Percentiles rank a stretch among this genome's conserved stretches.
Conservation (phyloP, 2,329 filamentous ascomycete genomes). For the Diaporthe aspalathi region DNA sequence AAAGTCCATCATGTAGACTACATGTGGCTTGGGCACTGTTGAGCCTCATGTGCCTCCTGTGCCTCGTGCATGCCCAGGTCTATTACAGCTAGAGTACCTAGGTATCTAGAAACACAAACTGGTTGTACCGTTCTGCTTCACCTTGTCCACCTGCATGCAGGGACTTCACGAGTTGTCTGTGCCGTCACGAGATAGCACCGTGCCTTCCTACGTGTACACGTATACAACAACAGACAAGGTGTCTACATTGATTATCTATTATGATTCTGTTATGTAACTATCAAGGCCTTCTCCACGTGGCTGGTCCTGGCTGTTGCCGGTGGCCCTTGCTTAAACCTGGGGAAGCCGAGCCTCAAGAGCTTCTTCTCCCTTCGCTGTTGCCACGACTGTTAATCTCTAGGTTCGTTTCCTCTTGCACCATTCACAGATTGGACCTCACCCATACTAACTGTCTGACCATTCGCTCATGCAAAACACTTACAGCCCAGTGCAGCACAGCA, state of each 20-base stretch:
- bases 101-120: neutral
- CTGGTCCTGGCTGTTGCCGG: neutral
- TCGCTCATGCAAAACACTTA: neutral
- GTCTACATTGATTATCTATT: neutral
- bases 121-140: neutral
- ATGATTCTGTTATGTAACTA: conserved; percentile 30
- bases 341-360: conserved; percentile 31
- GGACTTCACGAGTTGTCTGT: neutral
- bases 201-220: neutral
- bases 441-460: neutral
- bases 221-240: neutral
- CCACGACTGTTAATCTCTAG: neutral
- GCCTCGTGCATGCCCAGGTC: too few relatives aligned
- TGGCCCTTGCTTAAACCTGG: conserved; percentile 28
- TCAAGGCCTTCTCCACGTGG: conserved; percentile 6
- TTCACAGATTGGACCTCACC: neutral
- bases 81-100: too few relatives aligned
- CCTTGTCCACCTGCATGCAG: too few relatives aligned
- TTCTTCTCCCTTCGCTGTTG: neutral
- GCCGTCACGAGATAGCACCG: neutral
- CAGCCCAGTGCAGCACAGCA: neutral
- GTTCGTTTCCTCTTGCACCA: neutral
- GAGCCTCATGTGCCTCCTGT: too few relatives aligned
- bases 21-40: too few relatives aligned
- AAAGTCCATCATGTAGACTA: too few relatives aligned